A percentile compares a stretch with the other conserved stretches of the same genome.
Conservation (phyloP, 495 filamentous ascomycete genomes). For the Hypoxylon lienhwacheense region DNA sequence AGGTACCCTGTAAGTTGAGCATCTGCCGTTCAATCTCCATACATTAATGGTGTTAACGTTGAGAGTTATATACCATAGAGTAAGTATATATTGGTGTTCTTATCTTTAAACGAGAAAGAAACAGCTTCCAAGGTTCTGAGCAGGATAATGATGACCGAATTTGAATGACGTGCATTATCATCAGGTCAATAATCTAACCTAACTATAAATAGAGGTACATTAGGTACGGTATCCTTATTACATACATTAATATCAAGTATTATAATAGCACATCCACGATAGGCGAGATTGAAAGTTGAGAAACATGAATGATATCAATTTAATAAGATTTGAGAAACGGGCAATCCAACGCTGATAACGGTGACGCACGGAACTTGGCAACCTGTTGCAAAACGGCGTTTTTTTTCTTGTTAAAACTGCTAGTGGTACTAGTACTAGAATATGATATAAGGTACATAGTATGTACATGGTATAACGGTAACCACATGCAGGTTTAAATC, state of each 20-base stretch:
- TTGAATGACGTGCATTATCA: constrained; percentile 31
- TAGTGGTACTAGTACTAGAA: no score
- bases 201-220: no score
- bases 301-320: constrained; percentile 22
- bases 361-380: neutral
- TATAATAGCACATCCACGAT: constrained; percentile 1
- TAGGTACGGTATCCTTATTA: neutral
- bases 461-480: no score
- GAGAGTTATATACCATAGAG: no score
- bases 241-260: neutral
- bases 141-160: constrained; percentile 8
- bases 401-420: no score
- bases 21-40: no score
- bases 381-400: no score
- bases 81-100: constrained; percentile 1
- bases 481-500: no score
- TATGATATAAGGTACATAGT: no score
- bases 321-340: constrained; percentile 6
- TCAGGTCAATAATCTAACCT: no score
- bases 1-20: no score
- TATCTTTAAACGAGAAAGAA: constrained; percentile 1
- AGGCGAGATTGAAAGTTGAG: constrained; percentile 22
- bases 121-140: neutral
- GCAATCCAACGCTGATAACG: neutral
- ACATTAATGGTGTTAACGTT: no score